These are phyloP conservation scores for Didymella pinodella DNA, from an alignment of 2,329 filamentous ascomycete genomes.

Conservation along the genomic window DNA sequence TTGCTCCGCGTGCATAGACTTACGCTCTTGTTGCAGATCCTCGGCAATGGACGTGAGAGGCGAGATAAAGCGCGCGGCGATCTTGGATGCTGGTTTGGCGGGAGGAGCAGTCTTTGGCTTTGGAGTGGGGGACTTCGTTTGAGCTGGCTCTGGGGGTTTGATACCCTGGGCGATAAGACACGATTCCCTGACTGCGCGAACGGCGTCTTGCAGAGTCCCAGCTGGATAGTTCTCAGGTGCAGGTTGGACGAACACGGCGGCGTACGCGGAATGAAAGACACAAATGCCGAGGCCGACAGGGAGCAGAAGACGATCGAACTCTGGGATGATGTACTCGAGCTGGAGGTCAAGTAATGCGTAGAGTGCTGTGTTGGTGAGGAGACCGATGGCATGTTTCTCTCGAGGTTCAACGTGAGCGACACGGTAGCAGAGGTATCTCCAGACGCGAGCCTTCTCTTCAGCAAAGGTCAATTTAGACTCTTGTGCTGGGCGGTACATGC, in stretches of 20 bases:
- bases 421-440: background rate
- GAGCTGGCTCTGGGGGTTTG: background rate
- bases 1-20: conserved; percentile 6
- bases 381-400: background rate
- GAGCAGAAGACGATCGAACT: conserved; percentile 4
- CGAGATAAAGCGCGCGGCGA: conserved; percentile 9
- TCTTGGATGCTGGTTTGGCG: conserved; percentile 5
- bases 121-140: background rate
- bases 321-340: conserved; percentile 4
- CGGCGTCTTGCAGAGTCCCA: background rate
- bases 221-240: background rate
- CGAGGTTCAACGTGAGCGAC: background rate
- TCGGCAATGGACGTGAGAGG: conserved; percentile 12
- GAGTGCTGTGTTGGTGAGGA: conserved; percentile 1
- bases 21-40: conserved; percentile 12
- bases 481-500: background rate
- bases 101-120: background rate
- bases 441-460: background rate
- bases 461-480: background rate
- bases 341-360: conserved; percentile 5
- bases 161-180: background rate
- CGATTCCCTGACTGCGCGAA: background rate
- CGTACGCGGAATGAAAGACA: background rate
- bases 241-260: background rate
- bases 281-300: conserved; percentile 4